Evolutionary conservation across 768 basidiomycete genomes (phyloP).

Genomic region (Crassisporium funariophilum): DNA sequence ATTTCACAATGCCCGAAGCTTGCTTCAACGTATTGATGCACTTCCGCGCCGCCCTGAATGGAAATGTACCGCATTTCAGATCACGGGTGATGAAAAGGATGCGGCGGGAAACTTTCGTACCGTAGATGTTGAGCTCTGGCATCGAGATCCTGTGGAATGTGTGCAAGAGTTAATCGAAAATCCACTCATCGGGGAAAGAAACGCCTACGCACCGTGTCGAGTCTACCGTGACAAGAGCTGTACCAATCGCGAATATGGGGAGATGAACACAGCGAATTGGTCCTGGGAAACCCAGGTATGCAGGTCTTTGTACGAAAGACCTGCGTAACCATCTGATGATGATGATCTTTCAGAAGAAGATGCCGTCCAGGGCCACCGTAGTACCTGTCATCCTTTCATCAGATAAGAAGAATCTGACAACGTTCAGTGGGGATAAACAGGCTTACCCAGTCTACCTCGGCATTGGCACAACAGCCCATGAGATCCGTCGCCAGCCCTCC

Average conservation of each 20-base stretch:
- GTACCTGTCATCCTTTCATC: constrained; percentile 39
- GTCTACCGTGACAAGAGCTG: constrained; percentile 17
- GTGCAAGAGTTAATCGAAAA: constrained; percentile 24
- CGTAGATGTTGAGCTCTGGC: constrained; percentile 18
- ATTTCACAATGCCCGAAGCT: constrained; percentile 24
- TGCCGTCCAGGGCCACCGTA: constrained; percentile 27
- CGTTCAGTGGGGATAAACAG: constrained; percentile 37
- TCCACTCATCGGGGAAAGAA: constrained; percentile 27
- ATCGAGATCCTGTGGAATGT: constrained; percentile 30
- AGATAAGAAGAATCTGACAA: constrained; percentile 32
- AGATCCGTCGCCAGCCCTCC: constrained; percentile 29
- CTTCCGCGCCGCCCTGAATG: constrained; percentile 26
- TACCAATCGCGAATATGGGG: constrained; percentile 18
- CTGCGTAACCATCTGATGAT: background rate
- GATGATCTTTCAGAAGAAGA: constrained; percentile 10
- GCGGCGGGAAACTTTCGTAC: background rate
- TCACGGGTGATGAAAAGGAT: constrained; percentile 15
- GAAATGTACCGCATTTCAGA: constrained; percentile 21
- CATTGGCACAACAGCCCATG: constrained; percentile 26
- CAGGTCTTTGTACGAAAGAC: background rate
- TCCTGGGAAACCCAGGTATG: constrained; percentile 37
- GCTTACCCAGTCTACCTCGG: constrained; percentile 46
- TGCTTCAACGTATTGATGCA: constrained; percentile 27
- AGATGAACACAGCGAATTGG: constrained; percentile 27
- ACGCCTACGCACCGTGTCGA: constrained; percentile 29